Evolutionary conservation across 1,284 basidiomycete species (phyloP).

Genomic region (Sporisorium exsertum): DNA sequence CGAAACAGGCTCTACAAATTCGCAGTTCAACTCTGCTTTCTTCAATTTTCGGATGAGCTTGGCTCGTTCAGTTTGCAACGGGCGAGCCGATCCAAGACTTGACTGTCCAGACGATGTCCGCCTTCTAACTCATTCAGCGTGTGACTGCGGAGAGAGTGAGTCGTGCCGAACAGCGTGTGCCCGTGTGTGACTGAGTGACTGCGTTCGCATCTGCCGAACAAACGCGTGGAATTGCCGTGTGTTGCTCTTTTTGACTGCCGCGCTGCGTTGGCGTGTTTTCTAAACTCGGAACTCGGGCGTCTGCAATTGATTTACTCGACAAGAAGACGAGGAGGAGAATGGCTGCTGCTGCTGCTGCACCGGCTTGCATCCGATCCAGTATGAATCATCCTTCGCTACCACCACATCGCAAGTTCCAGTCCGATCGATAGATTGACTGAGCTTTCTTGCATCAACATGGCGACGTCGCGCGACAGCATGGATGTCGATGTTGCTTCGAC

Average conservation of each 20-base stretch:
- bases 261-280: background rate
- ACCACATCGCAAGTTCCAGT: background rate
- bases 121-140: background rate
- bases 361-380: background rate
- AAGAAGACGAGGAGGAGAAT: no score
- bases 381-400: background rate
- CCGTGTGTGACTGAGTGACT: background rate
- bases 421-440: conserved; percentile 7
- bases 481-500: conserved; percentile 18
- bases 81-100: background rate
- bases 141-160: background rate
- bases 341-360: background rate
- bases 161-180: background rate
- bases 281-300: background rate
- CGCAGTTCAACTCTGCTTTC: background rate
- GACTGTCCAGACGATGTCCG: background rate
- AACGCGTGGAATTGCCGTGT: background rate
- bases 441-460: background rate
- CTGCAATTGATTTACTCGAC: background rate
- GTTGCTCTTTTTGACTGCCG: background rate
- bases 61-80: background rate
- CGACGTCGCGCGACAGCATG: conserved; percentile 21
- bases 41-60: background rate
- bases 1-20: background rate
- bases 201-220: conserved; percentile 2